Percentiles rank a stretch among this genome's conserved stretches.
Evolutionary conservation across 73 alveolate species (phyloP).

Genomic region (Tetrahymena elliotti): DNA sequence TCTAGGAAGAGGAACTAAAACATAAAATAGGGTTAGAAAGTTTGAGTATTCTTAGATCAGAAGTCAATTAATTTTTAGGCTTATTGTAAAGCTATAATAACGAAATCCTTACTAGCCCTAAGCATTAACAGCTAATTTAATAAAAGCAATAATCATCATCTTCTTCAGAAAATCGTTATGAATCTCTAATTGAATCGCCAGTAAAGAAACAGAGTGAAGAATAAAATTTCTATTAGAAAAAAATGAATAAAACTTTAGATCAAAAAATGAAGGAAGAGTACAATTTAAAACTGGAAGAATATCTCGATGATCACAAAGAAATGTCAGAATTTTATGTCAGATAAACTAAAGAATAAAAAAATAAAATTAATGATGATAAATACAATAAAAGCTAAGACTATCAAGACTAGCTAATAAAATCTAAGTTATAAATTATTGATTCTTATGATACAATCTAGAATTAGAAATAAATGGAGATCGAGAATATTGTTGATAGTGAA

Average conservation of each 20-base stretch:
- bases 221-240: not conserved
- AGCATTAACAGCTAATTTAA: not conserved
- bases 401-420: not conserved
- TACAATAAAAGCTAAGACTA: not conserved
- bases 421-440: not conserved
- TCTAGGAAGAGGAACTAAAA: not conserved
- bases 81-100: not conserved
- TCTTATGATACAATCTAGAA: not conserved
- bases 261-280: not conserved
- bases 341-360: not conserved
- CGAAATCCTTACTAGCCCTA: not conserved
- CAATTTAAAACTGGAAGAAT: not conserved
- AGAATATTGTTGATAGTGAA: not conserved
- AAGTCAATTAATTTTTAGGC: not conserved
- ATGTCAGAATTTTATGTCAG: not conserved
- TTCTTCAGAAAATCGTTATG: not conserved
- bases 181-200: not conserved
- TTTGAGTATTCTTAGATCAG: not conserved
- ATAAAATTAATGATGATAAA: not conserved
- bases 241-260: not conserved
- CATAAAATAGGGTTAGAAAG: not conserved
- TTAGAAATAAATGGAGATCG: not conserved
- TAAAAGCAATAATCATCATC: not conserved
- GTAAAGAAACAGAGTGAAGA: not conserved
- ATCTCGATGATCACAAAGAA: not conserved